Base-by-base conservation (phyloP, 1,139 yeast species). In the Yamadazyma trypodendri region DNA sequence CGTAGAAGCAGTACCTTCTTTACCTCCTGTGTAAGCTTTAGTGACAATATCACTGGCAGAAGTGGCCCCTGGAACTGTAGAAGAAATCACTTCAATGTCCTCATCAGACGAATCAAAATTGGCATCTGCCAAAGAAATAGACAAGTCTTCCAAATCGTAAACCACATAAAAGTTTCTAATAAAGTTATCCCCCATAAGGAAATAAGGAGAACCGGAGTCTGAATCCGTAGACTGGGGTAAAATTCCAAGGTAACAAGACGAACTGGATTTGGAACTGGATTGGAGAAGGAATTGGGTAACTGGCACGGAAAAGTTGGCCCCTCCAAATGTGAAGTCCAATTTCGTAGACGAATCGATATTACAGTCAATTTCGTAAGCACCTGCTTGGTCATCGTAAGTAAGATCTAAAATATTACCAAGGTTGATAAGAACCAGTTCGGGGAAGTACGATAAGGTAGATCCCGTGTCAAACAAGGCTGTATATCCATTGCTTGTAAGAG, bases 131-230 rank as follows among this genome's bases (percentile, higher is more conserved):
- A 88, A 39, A 1, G 82, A 79, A 20, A 88, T 65, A 52, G 78
- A 77, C 38, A 65, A 60, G 44, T 73, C 75, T 24, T 83, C 88
- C 46, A 86, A 63, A 58, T 88, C 92, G 50, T 76, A 86, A 28
- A 86, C 95, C 39, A 81, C 75, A 55, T 87, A 87, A 9, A 84
- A 88, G 36, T 77, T 68, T 42, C 86, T 72, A 51, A 88, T 62
- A 60, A 87, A 79, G 22, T 80, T 74, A 57, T 85, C 95, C 34
- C 96, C 96, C 11, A 86, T 53, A 35, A 63, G 48, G 25, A 28
- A 37, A 56, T 46, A 43, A 48, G 55, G 20, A 24, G 34, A 13
- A 2, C 15, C 25, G 15, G 35, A 28, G 15, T 8, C 13, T 5
- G 23, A 6, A 24, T 33, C 37, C 6, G 30, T 12, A 7, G 31